Evolutionary conservation across 208 protist species (phyloP).

Genomic region (Trypanosoma brucei): DNA sequence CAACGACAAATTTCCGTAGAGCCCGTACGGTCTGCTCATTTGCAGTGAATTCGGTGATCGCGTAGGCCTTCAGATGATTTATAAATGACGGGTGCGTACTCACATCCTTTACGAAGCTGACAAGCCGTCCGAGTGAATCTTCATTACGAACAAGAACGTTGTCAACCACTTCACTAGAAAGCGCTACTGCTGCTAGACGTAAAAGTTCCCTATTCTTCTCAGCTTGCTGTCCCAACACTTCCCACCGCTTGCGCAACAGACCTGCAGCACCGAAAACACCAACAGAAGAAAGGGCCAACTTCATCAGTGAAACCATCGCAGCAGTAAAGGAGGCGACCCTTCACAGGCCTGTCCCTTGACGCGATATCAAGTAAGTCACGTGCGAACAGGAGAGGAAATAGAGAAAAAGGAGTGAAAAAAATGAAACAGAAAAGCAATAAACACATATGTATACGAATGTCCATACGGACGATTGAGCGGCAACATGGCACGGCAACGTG

Average conservation of each 20-base stretch:
- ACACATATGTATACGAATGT: no score
- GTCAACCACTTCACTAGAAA: conserved; percentile 70
- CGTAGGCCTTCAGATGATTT: conserved; percentile 56
- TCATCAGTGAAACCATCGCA: not conserved
- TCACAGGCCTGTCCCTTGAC: no score
- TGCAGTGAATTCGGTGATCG: conserved; percentile 45
- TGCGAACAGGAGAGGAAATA: no score
- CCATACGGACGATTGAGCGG: no score
- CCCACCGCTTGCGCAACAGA: conserved; percentile 43
- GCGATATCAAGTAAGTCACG: no score
- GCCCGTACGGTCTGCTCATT: conserved; percentile 41
- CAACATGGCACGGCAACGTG: no score
- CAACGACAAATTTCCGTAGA: conserved; percentile 63
- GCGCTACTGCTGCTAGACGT: conserved; percentile 61
- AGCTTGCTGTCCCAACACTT: conserved; percentile 4
- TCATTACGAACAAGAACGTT: conserved; percentile 46
- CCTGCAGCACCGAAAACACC: conserved; percentile 45
- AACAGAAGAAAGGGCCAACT: conserved; percentile 31
- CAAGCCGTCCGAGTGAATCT: conserved; percentile 29
- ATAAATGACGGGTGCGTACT: conserved; percentile 46
- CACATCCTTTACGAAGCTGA: conserved; percentile 48
- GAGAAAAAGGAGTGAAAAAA: no score
- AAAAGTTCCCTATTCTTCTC: conserved; percentile 58
- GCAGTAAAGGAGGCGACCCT: no score
- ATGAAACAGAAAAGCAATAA: no score